phyloP scores from a whole-genome alignment of 805 yeast species.

The Suhomyces sp. region DNA sequence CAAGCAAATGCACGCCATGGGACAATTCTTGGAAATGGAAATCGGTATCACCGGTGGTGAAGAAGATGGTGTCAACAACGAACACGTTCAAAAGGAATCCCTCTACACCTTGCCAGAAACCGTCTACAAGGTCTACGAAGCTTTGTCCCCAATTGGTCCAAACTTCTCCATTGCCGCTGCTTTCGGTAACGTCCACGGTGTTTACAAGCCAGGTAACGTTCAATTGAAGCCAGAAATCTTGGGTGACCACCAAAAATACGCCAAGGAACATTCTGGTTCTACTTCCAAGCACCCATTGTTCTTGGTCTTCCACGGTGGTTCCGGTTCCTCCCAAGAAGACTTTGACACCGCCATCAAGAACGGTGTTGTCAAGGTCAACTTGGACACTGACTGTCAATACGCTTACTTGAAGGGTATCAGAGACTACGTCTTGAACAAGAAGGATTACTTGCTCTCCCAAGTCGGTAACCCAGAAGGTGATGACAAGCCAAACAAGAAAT shows the following conservation, averaged over 20 bases:
- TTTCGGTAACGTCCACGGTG: slow-evolving; percentile 99
- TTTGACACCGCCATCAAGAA: slow-evolving; percentile 83
- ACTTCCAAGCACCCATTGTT: slow-evolving; percentile 69
- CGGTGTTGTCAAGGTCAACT: slow-evolving; percentile 99
- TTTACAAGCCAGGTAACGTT: slow-evolving; percentile 98
- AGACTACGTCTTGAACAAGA: slow-evolving; percentile 93
- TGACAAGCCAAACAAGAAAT: slow-evolving; percentile 99
- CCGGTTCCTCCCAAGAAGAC: slow-evolving; percentile 92
- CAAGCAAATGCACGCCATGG: slow-evolving; percentile 87
- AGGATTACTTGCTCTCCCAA: slow-evolving; percentile 83
- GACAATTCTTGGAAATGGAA: slow-evolving; percentile 99
- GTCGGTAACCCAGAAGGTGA: slow-evolving; percentile 99
- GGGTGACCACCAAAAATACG: slow-evolving; percentile 93
- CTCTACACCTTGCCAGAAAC: slow-evolving; percentile 96
- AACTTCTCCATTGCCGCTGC: slow-evolving; percentile 99
- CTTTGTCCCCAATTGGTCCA: slow-evolving; percentile 86
- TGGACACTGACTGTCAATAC: slow-evolving; percentile 98
- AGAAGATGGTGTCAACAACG: slow-evolving; percentile 99
- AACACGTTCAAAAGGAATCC: slow-evolving; percentile 79
- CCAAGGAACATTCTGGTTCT: slow-evolving; percentile 62
- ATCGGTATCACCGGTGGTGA: slow-evolving; percentile 99
- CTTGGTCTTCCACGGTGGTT: slow-evolving; percentile 99
- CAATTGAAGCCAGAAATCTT: slow-evolving; percentile 86
- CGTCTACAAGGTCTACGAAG: slow-evolving; percentile 86
- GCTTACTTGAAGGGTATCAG: slow-evolving; percentile 97